These are phyloP conservation scores for Aspergillus costaricaensis DNA, from an alignment of 2,329 filamentous ascomycete species.

Conservation along the genomic window DNA sequence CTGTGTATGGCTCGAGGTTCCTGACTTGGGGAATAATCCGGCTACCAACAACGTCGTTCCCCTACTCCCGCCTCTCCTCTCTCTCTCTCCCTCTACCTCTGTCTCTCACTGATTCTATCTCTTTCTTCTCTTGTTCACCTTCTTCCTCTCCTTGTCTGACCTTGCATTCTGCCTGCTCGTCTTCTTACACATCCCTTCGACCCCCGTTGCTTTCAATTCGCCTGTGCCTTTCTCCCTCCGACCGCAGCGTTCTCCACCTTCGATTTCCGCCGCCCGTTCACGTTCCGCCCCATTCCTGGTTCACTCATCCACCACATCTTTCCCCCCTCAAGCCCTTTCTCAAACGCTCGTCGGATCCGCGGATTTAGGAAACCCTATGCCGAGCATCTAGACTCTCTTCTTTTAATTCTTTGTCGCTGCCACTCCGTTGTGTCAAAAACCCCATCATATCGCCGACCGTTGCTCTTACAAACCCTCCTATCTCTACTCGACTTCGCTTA, in stretches of 20 bases:
- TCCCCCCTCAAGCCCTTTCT: not conserved
- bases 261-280: slow-evolving; percentile 23
- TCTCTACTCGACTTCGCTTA: slow-evolving; percentile 1
- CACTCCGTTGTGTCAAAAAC: slow-evolving; percentile 1
- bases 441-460: not conserved
- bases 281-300: slow-evolving; percentile 22
- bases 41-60: not conserved
- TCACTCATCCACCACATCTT: slow-evolving; percentile 21
- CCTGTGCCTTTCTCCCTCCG: slow-evolving; percentile 1
- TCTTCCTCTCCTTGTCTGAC: slow-evolving; percentile 19
- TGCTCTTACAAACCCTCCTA: slow-evolving; percentile 6
- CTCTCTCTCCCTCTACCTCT: not conserved
- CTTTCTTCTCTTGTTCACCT: slow-evolving; percentile 20
- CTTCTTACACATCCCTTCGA: not conserved
- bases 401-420: not conserved
- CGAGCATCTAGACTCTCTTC: not conserved
- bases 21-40: not conserved
- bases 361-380: slow-evolving; percentile 20
- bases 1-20: not conserved
- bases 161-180: slow-evolving; percentile 21
- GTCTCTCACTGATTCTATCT: slow-evolving; percentile 17
- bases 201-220: not conserved
- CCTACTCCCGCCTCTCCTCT: slow-evolving; percentile 11
- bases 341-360: slow-evolving; percentile 16
- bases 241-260: slow-evolving; percentile 12